phyloP scores from a whole-genome alignment of 208 protist genomes.

The Acanthamoeba triangularis region DNA sequence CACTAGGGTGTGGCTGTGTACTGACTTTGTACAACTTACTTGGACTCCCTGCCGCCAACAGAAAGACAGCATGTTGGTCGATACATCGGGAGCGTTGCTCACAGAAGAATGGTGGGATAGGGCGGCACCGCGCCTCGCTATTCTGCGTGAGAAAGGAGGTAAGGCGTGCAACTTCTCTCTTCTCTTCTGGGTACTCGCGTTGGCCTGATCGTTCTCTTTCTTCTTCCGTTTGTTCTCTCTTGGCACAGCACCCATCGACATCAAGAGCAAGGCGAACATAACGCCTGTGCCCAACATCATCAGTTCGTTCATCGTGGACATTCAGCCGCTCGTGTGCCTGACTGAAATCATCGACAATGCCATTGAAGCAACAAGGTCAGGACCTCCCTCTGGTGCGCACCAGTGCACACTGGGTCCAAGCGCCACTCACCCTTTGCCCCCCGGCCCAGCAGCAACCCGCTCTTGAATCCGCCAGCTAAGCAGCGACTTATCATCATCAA shows the following conservation, averaged over 20 bases:
- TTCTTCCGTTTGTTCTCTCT: not conserved
- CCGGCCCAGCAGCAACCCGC: not conserved
- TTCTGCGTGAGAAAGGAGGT: slow-evolving; percentile 34
- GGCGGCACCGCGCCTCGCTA: not conserved
- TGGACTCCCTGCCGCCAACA: not conserved
- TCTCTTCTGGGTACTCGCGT: no score
- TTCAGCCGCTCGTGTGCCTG: slow-evolving; percentile 5
- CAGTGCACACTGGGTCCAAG: not conserved
- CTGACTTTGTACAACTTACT: no score
- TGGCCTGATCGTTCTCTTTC: not conserved
- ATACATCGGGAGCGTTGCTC: not conserved
- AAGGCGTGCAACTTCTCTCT: not conserved
- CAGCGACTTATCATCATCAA: not conserved
- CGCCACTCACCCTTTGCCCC: not conserved
- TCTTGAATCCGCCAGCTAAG: not conserved
- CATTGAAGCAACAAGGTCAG: slow-evolving; percentile 10
- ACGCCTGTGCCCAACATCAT: slow-evolving; percentile 59
- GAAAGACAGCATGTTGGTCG: not conserved
- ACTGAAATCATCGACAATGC: slow-evolving; percentile 40
- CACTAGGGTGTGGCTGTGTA: no score
- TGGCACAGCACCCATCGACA: not conserved
- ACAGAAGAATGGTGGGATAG: not conserved
- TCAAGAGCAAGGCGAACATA: not conserved
- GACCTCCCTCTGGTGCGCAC: not conserved
- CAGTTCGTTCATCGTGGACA: slow-evolving; percentile 39